phyloP scores from a whole-genome alignment of 257 asterid species.

The Lithospermum erythrorhizon region DNA sequence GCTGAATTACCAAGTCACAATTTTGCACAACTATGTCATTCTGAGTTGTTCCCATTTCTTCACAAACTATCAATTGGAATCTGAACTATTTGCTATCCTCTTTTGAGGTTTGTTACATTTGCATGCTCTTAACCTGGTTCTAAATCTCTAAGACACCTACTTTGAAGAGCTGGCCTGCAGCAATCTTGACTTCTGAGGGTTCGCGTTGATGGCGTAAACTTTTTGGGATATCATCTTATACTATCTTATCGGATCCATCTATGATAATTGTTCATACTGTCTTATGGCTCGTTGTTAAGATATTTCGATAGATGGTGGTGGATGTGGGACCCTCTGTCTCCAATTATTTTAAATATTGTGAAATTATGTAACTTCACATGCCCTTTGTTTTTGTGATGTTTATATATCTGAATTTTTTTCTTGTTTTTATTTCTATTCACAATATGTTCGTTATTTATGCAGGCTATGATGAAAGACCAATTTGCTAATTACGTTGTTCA shows the following conservation, averaged over 20 bases:
- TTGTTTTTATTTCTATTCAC: conserved; percentile 4
- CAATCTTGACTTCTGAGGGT: background rate
- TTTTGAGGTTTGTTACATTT: background rate
- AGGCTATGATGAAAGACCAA: conserved; percentile 90
- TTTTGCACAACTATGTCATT: background rate
- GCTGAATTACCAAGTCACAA: background rate
- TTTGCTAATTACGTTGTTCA: conserved; percentile 81
- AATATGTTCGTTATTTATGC: conserved; percentile 8
- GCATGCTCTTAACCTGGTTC: background rate
- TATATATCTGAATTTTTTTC: background rate
- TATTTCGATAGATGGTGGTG: background rate
- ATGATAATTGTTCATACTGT: background rate
- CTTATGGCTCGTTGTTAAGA: background rate
- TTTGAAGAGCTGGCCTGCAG: background rate
- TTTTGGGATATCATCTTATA: too few relatives aligned
- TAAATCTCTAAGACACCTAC: background rate
- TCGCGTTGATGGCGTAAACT: too few relatives aligned
- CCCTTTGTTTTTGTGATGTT: background rate
- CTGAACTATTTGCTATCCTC: background rate
- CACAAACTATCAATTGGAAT: background rate
- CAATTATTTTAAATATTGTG: background rate
- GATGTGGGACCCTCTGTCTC: background rate
- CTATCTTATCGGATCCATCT: too few relatives aligned
- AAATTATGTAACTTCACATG: background rate
- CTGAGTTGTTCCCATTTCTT: background rate